phyloP scores from a whole-genome alignment of 768 basidiomycete species.

The Leucogyrophana mollusca region DNA sequence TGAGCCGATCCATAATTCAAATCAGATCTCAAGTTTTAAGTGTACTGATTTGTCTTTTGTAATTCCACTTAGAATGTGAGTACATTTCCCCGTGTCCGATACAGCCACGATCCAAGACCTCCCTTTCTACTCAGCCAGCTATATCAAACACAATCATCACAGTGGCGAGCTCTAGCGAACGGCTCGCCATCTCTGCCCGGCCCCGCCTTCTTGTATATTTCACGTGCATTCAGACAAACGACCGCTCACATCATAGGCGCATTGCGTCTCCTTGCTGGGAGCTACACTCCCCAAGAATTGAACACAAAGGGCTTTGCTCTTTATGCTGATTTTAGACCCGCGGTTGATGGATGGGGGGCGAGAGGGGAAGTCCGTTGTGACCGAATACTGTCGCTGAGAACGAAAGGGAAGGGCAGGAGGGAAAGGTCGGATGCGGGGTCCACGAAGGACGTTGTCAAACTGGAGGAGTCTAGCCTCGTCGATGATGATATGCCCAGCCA shows the following conservation, averaged over 20 bases:
- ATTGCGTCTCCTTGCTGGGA: constrained; percentile 63
- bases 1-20: constrained; percentile 22
- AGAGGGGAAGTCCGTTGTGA: constrained; percentile 70
- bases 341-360: constrained; percentile 81
- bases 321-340: constrained; percentile 87
- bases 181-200: constrained; percentile 69
- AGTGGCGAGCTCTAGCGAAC: constrained; percentile 83
- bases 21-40: background rate
- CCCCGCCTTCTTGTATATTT: constrained; percentile 82
- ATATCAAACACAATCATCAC: constrained; percentile 61
- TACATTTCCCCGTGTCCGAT: constrained; percentile 1
- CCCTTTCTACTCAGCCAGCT: constrained; percentile 67
- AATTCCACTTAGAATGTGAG: constrained; percentile 44
- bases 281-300: constrained; percentile 56
- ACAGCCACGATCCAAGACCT: constrained; percentile 3
- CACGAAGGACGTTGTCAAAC: constrained; percentile 14
- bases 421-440: constrained; percentile 7
- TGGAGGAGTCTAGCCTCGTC: constrained; percentile 13
- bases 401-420: constrained; percentile 17
- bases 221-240: constrained; percentile 76
- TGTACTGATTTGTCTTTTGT: background rate
- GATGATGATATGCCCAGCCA: constrained; percentile 10
- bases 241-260: constrained; percentile 77
- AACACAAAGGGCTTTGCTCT: constrained; percentile 71
- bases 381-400: constrained; percentile 62